A percentile compares a stretch with the other conserved stretches of the same genome.
These are phyloP conservation scores for Pisolithus marmoratus DNA, from an alignment of 768 basidiomycete species.

Conservation along the genomic window DNA sequence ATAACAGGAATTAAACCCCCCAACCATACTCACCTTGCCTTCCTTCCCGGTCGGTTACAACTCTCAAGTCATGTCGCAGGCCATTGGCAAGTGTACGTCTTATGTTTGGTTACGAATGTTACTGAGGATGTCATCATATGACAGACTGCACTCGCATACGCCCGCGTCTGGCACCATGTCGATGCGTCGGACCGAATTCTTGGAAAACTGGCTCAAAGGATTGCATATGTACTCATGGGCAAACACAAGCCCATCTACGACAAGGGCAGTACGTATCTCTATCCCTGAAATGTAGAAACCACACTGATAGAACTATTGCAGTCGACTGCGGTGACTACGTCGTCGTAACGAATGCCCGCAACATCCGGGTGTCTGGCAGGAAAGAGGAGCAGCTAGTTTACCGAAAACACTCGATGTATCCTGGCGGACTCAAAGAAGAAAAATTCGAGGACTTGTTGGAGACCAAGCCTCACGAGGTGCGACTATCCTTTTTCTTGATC, in stretches of 20 bases:
- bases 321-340: constrained; percentile 99
- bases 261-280: neutral
- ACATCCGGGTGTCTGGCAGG: constrained; percentile 81
- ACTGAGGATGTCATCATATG: neutral
- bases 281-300: neutral
- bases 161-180: constrained; percentile 95
- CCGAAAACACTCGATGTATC: constrained; percentile 86
- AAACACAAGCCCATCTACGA: constrained; percentile 2
- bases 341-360: constrained; percentile 83
- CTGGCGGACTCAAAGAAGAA: constrained; percentile 90
- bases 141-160: constrained; percentile 92
- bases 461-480: constrained; percentile 83
- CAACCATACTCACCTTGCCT: neutral
- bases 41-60: neutral
- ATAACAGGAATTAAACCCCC: neutral
- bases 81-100: constrained; percentile 71
- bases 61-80: constrained; percentile 65
- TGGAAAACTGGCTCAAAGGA: constrained; percentile 90
- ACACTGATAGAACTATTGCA: constrained; percentile 22
- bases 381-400: constrained; percentile 87
- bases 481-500: constrained; percentile 17
- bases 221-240: constrained; percentile 92
- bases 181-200: constrained; percentile 88
- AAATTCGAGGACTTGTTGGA: constrained; percentile 80
- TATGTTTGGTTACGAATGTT: neutral